These are phyloP conservation scores for Sporothrix phasma DNA, from an alignment of 2,329 filamentous ascomycete species.

Conservation along the genomic window DNA sequence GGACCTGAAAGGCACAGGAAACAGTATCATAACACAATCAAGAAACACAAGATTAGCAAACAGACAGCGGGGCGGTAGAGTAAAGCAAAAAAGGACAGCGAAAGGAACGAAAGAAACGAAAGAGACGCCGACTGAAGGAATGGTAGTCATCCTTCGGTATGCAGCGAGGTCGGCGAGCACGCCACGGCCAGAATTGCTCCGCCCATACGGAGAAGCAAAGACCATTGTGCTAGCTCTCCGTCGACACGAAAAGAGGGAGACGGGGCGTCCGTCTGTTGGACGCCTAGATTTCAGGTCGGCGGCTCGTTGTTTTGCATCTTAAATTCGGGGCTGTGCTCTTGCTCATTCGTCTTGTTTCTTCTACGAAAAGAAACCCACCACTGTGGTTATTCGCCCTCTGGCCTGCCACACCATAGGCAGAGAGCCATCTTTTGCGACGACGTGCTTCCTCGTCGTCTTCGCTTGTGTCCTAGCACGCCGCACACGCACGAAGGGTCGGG, in stretches of 20 bases:
- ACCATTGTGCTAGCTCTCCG: no score
- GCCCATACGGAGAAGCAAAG: no score
- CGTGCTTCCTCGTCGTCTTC: neutral
- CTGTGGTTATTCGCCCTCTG: neutral
- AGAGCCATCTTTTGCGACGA: neutral
- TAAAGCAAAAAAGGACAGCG: neutral
- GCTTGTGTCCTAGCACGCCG: neutral
- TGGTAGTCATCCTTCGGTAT: neutral
- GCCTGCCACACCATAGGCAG: neutral
- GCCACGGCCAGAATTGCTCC: neutral
- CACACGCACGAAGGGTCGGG: neutral
- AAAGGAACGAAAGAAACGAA: neutral
- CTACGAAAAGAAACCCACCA: slow-evolving; percentile 1
- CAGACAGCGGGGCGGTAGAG: no score
- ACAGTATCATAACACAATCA: no score
- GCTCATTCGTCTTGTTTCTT: neutral
- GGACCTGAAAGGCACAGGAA: neutral
- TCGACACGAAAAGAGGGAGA: neutral
- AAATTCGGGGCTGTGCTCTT: neutral
- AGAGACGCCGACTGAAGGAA: neutral
- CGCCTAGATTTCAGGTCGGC: neutral
- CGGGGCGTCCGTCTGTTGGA: no score
- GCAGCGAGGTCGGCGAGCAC: neutral
- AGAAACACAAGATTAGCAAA: no score
- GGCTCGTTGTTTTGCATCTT: neutral